Conservation (phyloP, 495 filamentous ascomycete genomes). For the Darksidea phi region DNA sequence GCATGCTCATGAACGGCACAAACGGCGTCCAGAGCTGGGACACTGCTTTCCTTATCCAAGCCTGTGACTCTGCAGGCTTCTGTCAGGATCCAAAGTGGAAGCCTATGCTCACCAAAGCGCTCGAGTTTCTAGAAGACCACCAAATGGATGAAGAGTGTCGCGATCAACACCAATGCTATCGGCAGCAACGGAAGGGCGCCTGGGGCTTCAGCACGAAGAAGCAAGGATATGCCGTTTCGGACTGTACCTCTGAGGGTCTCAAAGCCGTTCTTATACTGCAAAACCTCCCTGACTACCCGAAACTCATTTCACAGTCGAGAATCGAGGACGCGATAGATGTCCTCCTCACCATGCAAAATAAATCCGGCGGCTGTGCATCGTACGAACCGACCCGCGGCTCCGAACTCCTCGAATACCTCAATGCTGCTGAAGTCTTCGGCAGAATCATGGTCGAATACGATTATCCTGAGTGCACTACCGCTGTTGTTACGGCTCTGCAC, state of each 20-base stretch:
- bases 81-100: constrained; percentile 73
- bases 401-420: constrained; percentile 75
- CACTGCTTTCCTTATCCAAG: constrained; percentile 84
- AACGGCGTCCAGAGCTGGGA: constrained; percentile 98
- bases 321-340: constrained; percentile 88
- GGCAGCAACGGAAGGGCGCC: constrained; percentile 86
- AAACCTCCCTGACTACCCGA: constrained; percentile 69
- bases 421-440: constrained; percentile 95
- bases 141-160: constrained; percentile 84
- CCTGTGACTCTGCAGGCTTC: constrained; percentile 73
- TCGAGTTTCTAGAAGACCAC: constrained; percentile 85
- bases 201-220: constrained; percentile 92
- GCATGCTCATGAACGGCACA: constrained; percentile 92
- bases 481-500: constrained; percentile 83
- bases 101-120: constrained; percentile 78
- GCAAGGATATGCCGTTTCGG: constrained; percentile 93
- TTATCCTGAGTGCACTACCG: constrained; percentile 96
- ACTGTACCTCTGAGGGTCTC: constrained; percentile 87
- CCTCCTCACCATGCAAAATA: constrained; percentile 86
- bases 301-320: constrained; percentile 68
- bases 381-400: constrained; percentile 83
- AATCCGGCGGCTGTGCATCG: constrained; percentile 81
- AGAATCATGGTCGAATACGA: constrained; percentile 98
- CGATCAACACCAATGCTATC: constrained; percentile 78
- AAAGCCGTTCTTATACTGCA: constrained; percentile 87